phyloP scores from a whole-genome alignment of 192 early-diverging fungal genomes.

The Lobosporangium transversale region DNA sequence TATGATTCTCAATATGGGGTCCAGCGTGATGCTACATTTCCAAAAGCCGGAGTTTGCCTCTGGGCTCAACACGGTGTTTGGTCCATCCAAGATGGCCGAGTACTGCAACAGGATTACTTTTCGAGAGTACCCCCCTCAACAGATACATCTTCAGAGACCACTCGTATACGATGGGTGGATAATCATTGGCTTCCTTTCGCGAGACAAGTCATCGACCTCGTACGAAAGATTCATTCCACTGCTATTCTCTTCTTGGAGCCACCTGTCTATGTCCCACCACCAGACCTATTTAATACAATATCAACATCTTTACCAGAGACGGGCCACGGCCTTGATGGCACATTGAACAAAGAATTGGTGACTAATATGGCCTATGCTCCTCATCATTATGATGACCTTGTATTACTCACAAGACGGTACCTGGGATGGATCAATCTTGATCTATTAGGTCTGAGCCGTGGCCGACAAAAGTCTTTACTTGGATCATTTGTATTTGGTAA shows the following conservation, averaged over 20 bases:
- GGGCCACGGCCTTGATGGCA: not conserved
- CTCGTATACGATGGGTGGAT: conserved; percentile 14
- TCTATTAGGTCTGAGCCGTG: conserved; percentile 60
- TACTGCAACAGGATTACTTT: conserved; percentile 60
- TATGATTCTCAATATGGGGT: conserved; percentile 46
- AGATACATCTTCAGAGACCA: not conserved
- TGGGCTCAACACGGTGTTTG: conserved; percentile 66
- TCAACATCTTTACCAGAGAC: not conserved
- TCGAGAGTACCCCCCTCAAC: conserved; percentile 34
- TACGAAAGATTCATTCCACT: conserved; percentile 51
- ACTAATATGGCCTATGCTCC: conserved; percentile 60
- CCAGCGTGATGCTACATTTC: conserved; percentile 40
- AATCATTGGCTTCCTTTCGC: conserved; percentile 59
- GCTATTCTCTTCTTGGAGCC: conserved; percentile 66
- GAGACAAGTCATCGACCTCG: conserved; percentile 22
- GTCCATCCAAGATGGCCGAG: conserved; percentile 26
- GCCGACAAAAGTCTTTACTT: conserved; percentile 54
- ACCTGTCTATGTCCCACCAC: conserved; percentile 56
- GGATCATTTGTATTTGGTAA: conserved; percentile 33
- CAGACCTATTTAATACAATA: conserved; percentile 25
- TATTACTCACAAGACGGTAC: conserved; percentile 59
- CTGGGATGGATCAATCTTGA: conserved; percentile 65
- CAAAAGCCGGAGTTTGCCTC: conserved; percentile 54
- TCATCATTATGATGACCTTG: conserved; percentile 68
- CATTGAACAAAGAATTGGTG: not conserved